Percentiles rank a stretch among this genome's conserved stretches.
Evolutionary conservation across 2,329 filamentous ascomycete genomes (phyloP).

Genomic region (Magnaporthiopsis rhizophila): DNA sequence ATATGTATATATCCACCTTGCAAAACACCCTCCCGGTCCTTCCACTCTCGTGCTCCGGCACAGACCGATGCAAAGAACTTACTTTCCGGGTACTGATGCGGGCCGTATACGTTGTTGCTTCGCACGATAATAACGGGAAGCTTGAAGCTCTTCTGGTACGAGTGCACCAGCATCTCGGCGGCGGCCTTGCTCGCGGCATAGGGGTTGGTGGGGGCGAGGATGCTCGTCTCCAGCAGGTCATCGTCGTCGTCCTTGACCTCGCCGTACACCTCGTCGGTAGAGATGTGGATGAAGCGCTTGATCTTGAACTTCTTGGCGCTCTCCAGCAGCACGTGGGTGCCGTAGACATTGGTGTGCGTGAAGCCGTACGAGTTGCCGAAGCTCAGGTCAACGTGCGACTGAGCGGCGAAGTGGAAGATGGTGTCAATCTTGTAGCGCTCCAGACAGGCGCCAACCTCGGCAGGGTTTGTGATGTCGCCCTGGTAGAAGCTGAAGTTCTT

Average conservation of each 20-base stretch:
- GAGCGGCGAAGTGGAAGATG: slow-evolving; percentile 78
- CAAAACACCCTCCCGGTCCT: too few species aligned
- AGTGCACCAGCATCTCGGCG: slow-evolving; percentile 78
- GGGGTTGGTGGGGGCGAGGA: slow-evolving; percentile 72
- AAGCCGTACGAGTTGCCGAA: slow-evolving; percentile 79
- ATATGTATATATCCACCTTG: too few species aligned
- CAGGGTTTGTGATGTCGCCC: slow-evolving; percentile 67
- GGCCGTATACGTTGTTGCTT: slow-evolving; percentile 80
- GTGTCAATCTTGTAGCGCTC: slow-evolving; percentile 68
- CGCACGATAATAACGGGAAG: slow-evolving; percentile 72
- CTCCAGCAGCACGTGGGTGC: slow-evolving; percentile 76
- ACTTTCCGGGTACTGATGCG: slow-evolving; percentile 80
- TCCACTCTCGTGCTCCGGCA: too few species aligned
- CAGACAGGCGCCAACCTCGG: slow-evolving; percentile 63
- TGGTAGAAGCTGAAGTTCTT: slow-evolving; percentile 73
- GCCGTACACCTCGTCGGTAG: slow-evolving; percentile 80
- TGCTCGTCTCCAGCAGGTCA: slow-evolving; percentile 64
- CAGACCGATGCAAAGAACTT: slow-evolving; percentile 23
- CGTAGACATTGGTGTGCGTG: slow-evolving; percentile 74
- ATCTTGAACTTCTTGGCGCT: slow-evolving; percentile 64
- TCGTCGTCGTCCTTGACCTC: slow-evolving; percentile 66
- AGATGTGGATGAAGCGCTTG: slow-evolving; percentile 71
- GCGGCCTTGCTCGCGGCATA: slow-evolving; percentile 76
- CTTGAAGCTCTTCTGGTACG: slow-evolving; percentile 78
- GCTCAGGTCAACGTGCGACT: slow-evolving; percentile 74